These are phyloP conservation scores for Globisporangium iwayamae DNA, from an alignment of 352 stramenopile species.

Conservation along the genomic window DNA sequence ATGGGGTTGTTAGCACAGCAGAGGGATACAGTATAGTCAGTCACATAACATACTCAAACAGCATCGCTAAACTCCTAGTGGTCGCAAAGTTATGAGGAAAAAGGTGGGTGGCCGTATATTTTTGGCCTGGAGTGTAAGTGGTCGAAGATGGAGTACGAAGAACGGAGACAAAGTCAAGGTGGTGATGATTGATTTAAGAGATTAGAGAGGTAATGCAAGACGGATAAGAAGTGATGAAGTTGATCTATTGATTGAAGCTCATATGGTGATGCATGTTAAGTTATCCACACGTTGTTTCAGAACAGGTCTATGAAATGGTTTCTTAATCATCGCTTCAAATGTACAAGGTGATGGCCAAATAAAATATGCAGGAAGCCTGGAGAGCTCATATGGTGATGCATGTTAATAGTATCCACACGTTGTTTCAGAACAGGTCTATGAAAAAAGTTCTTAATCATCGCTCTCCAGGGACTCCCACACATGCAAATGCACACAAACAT, in stretches of 20 bases:
- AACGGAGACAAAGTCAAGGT: not conserved
- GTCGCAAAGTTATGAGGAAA: too few relatives aligned
- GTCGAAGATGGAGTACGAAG: not conserved
- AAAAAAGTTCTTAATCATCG: conserved; percentile 82
- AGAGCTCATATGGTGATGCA: conserved; percentile 89
- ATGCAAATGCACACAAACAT: not conserved
- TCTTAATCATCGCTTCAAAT: conserved; percentile 70
- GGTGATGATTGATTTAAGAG: not conserved
- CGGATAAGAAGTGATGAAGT: not conserved
- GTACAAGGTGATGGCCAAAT: not conserved
- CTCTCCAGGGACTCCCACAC: conserved; percentile 17
- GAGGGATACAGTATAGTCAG: too few relatives aligned
- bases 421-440: conserved; percentile 89
- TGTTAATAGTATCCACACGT: conserved; percentile 81
- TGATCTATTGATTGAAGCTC: conserved; percentile 28
- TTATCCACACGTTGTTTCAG: conserved; percentile 82
- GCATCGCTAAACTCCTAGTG: too few relatives aligned
- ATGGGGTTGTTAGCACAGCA: too few relatives aligned
- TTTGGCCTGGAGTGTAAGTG: too few relatives aligned
- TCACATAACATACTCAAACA: too few relatives aligned
- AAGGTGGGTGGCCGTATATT: too few relatives aligned
- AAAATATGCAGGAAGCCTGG: conserved; percentile 6
- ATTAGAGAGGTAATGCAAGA: not conserved
- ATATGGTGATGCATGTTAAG: conserved; percentile 91
- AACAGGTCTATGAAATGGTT: conserved; percentile 86